These are phyloP conservation scores for Suhomyces sp. DNA, from an alignment of 805 yeast genomes.

Conservation along the genomic window DNA sequence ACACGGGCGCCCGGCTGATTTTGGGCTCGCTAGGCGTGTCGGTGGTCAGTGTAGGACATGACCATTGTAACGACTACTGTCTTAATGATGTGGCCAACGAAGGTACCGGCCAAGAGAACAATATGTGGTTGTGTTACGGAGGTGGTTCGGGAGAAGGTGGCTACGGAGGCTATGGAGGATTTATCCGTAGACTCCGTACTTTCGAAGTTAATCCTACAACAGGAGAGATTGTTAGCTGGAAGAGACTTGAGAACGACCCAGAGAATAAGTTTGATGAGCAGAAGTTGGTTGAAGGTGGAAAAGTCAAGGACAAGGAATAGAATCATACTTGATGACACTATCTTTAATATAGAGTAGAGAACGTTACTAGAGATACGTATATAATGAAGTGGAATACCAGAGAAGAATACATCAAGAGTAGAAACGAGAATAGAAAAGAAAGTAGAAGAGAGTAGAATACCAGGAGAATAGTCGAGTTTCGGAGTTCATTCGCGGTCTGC, in stretches of 20 bases:
- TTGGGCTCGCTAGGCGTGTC: slow-evolving; percentile 67
- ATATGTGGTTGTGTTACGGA: slow-evolving; percentile 87
- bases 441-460: no score
- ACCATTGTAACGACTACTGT: slow-evolving; percentile 93
- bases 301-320: slow-evolving; percentile 18
- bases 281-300: slow-evolving; percentile 46
- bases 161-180: slow-evolving; percentile 89
- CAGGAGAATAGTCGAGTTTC: neutral
- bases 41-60: slow-evolving; percentile 86
- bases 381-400: neutral
- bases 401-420: no score
- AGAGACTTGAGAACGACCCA: slow-evolving; percentile 61
- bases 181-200: slow-evolving; percentile 71
- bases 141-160: slow-evolving; percentile 96
- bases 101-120: slow-evolving; percentile 25
- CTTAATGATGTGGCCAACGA: slow-evolving; percentile 46
- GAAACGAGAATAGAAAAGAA: no score
- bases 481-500: neutral
- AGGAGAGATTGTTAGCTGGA: slow-evolving; percentile 63
- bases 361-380: neutral
- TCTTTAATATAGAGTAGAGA: neutral
- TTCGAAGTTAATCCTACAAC: slow-evolving; percentile 59
- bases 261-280: slow-evolving; percentile 49
- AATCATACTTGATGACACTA: neutral
- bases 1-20: slow-evolving; percentile 61